A percentile compares a stretch with the other conserved stretches of the same genome.
phyloP scores from a whole-genome alignment of 805 yeast species.

The Cyberlindnera misumaiensis region DNA sequence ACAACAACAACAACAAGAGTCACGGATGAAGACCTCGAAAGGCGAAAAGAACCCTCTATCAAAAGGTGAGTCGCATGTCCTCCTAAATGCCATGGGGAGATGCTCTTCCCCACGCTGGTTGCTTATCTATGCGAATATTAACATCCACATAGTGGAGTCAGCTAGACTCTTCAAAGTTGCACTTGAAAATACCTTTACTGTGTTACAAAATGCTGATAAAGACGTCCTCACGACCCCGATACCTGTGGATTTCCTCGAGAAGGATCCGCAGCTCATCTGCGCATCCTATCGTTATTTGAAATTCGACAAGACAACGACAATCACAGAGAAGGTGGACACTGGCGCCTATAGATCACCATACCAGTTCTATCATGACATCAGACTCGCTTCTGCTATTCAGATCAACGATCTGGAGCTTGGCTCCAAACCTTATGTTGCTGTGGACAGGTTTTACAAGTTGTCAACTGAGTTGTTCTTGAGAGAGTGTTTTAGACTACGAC shows the following conservation, averaged over 20 bases:
- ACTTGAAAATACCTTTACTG: slow-evolving; percentile 4
- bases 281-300: slow-evolving; percentile 4
- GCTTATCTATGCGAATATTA: slow-evolving; percentile 1
- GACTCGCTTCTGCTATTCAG: slow-evolving; percentile 43
- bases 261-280: slow-evolving; percentile 13
- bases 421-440: slow-evolving; percentile 37
- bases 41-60: no score
- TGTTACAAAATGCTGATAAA: slow-evolving; percentile 12
- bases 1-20: no score
- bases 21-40: no score
- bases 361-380: slow-evolving; percentile 60
- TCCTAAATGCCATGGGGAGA: slow-evolving; percentile 6
- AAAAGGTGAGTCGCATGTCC: no score
- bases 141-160: slow-evolving; percentile 6
- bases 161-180: slow-evolving; percentile 6
- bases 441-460: slow-evolving; percentile 59
- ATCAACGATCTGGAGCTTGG: slow-evolving; percentile 45
- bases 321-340: slow-evolving; percentile 34
- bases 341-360: slow-evolving; percentile 40
- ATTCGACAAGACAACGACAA: slow-evolving; percentile 28
- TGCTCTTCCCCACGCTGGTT: background rate
- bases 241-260: slow-evolving; percentile 15
- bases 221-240: slow-evolving; percentile 12
- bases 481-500: slow-evolving; percentile 42
- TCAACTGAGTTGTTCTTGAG: slow-evolving; percentile 56